Conservation (phyloP, 345 rosid species). For the Gossypium anomalum region DNA sequence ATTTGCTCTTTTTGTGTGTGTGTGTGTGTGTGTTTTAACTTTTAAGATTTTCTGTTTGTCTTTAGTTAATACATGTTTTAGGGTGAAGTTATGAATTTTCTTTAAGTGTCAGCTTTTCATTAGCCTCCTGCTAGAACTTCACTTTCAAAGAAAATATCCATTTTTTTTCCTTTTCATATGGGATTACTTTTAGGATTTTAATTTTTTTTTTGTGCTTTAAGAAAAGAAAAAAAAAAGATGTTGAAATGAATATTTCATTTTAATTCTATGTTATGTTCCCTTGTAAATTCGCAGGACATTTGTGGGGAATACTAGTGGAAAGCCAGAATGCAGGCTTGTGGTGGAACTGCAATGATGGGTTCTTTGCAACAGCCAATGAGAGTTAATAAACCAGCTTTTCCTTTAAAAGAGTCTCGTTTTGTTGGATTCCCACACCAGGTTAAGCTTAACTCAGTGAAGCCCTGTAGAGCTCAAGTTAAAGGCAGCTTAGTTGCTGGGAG, state of each 20-base stretch:
- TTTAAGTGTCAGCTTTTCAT: not conserved
- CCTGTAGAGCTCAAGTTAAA: slow-evolving; percentile 34
- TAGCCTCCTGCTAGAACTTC: not conserved
- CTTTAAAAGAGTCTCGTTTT: slow-evolving; percentile 24
- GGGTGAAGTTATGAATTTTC: not conserved
- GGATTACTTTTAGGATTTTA: not conserved
- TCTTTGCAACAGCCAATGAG: slow-evolving; percentile 54
- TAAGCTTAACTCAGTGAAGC: slow-evolving; percentile 36
- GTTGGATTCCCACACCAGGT: slow-evolving; percentile 37
- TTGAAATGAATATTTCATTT: not conserved
- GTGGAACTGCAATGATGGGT: slow-evolving; percentile 49
- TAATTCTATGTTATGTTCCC: not conserved
- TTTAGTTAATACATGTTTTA: not conserved
- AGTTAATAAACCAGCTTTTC: slow-evolving; percentile 35
- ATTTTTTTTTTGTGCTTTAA: too few relatives aligned
- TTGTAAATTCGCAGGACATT: slow-evolving; percentile 7
- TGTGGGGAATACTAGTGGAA: not conserved
- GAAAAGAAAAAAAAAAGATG: not conserved
- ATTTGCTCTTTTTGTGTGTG: not conserved
- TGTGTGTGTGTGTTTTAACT: not conserved
- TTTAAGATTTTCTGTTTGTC: not conserved
- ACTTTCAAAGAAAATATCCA: not conserved
- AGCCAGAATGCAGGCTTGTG: slow-evolving; percentile 46
- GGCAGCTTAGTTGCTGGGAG: slow-evolving; percentile 49
- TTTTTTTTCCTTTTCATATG: not conserved